A percentile compares a stretch with the other conserved stretches of the same genome.
Conservation (phyloP, 2,329 filamentous ascomycete species). For the Colletotrichum viniferum region DNA sequence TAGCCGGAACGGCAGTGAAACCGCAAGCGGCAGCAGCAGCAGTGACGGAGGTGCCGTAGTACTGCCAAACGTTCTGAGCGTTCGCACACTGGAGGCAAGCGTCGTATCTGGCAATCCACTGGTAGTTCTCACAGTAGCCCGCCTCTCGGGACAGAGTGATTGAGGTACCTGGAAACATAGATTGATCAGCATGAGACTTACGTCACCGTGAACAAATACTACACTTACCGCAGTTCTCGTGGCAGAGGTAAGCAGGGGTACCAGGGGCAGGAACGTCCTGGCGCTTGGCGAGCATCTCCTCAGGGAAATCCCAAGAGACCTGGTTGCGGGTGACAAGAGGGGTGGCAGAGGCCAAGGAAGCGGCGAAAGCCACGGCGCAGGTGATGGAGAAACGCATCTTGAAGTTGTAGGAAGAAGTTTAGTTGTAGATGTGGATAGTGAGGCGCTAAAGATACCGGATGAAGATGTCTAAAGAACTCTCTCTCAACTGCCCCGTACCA, state of each 20-base stretch:
- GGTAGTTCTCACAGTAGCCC: constrained; percentile 36
- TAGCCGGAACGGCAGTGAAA: constrained; percentile 13
- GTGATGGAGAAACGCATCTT: constrained; percentile 33
- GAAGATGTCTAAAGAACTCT: neutral
- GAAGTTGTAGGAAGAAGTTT: neutral
- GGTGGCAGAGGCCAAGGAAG: constrained; percentile 27
- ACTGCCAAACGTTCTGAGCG: constrained; percentile 46
- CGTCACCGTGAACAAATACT: accelerated
- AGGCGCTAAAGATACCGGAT: neutral
- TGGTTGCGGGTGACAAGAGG: constrained; percentile 12
- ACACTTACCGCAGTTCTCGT: constrained; percentile 53
- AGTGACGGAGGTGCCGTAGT: constrained; percentile 42
- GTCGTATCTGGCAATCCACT: constrained; percentile 25
- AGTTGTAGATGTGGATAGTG: neutral
- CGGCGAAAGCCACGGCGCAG: constrained; percentile 30
- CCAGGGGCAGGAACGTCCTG: constrained; percentile 36
- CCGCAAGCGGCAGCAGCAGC: constrained; percentile 41
- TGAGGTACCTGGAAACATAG: constrained; percentile 28
- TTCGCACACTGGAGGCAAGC: constrained; percentile 50
- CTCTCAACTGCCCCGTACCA: neutral
- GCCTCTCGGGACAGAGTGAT: constrained; percentile 34
- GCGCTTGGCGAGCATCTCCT: constrained; percentile 41
- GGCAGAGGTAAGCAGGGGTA: constrained; percentile 45
- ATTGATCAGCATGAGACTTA: neutral
- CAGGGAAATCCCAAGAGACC: constrained; percentile 31